Base-by-base conservation (phyloP, 768 basidiomycete genomes). In the Serendipita sp. region DNA sequence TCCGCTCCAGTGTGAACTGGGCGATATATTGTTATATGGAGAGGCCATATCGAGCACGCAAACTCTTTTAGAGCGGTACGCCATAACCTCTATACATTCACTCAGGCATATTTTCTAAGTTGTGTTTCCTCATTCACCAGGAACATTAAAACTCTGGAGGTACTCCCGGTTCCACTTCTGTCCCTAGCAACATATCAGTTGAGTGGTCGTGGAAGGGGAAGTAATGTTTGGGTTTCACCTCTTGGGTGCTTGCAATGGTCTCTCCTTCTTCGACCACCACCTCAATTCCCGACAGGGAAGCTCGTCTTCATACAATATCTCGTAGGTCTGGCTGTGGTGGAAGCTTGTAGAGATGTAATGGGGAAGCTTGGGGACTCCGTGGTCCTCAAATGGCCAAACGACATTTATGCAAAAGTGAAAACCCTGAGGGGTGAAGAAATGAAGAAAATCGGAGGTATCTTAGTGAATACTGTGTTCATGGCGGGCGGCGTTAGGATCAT, bases 381-480 rank as follows among this genome's bases (percentile, higher is more conserved):
- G 10, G 79, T 85, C 45, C 76, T 98, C 30, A 98, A 97, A 73
- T 98, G 96, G 96, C 96, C 95, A 18, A 98, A 98, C 70, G 96
- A 98, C 69, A 77, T 99, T 3, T 97, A 97, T 70, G 88, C 85
- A 1, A 78, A 84, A 45, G 69, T 72, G 5, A 69, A 13, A 68
- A 71, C 65, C 70, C 76, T 79, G 45, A 83, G 77, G 38, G 75
- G 73, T 2, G 76, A 72, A 1, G 76, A 76, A 3, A 74, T 74
- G 65, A 85, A 81, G 74, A 98, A 99, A 74, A 76, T 97, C 41
- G 95, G 95, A 0, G 95, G 96, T 0, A 86, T 97, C 16, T 75
- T 98, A 28, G 90, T 99, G 38, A 95, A 88, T 69, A 91, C 90
- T 32, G 88, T 81, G 69, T 92, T 93, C 67, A 76, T 78, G n/a